Base-by-base conservation (phyloP, 129 eudicot genomes). In the Artemisia annua region DNA sequence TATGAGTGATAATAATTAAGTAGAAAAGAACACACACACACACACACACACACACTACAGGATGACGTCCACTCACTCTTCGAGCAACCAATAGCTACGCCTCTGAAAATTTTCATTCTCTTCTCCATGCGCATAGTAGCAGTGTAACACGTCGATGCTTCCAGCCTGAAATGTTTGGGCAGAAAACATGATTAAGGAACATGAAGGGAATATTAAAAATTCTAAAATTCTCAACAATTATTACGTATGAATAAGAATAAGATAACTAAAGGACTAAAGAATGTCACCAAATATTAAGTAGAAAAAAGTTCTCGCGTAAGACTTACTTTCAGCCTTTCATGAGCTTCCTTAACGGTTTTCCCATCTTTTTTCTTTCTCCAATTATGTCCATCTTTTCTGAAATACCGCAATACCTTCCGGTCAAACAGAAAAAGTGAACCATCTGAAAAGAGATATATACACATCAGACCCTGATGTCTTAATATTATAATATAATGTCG, bases 121-220 rank as follows among this genome's bases (percentile, higher is more conserved):
- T 91, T 95, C 97, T 69, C 99, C 99, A 79, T 95, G 99, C 30
- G 99, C 99, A 83, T 95, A 95, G 84, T 95, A 95, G 84, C 99
- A 95, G 67, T 95, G 99, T 76, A 95, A 55, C 69, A 95, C 97
- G 79, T 95, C 99, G 69, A 95, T 63, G 61, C 99, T 95, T 83
- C 99, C 99, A 60, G 92, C 91, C 99, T 95, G 88, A 68, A 61
- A 67, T 39, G 59, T 77, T 71, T 14, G 65, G 26, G 5, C 61
- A 69, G 43, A 64, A 74, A 15, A 54, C n/a, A 71, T 77, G 39
- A 78, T 4, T 71, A 20, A 59, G 39, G 58, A 70, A 32, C 57
- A 26, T 4, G 55, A 28, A 67, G n/a, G 73, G 48, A 55, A 19
- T 13, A 39, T 35, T 70, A 62, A 72, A 43, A 14, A 66, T 63